Evolutionary conservation across 2,329 filamentous ascomycete genomes (phyloP), one percentile per base, ranked within the genome.

Genomic region (Neofusicoccum cordaticola): DNA sequence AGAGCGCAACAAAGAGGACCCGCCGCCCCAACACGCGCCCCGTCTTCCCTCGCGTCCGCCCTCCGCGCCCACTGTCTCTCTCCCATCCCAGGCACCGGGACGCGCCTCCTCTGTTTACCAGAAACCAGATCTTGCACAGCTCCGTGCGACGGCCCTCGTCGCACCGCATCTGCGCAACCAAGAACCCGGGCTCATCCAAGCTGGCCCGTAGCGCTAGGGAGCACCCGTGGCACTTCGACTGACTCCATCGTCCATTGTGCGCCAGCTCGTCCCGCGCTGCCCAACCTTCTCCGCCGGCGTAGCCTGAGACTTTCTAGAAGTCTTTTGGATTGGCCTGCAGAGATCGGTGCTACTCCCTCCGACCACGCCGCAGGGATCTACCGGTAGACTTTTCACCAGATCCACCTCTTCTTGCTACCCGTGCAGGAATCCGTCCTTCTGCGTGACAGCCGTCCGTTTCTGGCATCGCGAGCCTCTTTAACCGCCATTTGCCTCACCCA

Each of bases 161-260:
- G 75, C 79, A 78, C 78, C 72, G 74, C 76, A 73, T 78, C 78
- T 81, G 78, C 79, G 76, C 79, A 75, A 79, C 79, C 79, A 77
- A 77, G 75, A 76, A 77, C 75, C 68, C 74, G 78, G 79, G 76
- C 68, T 71, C 66, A 70, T 73, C 73, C 42, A 60, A 47, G 41
- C 41, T 44, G 41, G 11, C 11, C 74, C 74, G 71, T 78, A 74
- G 73, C 71, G 71, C 68, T 75, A 75, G 69, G 66, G 66, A 66
- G 71, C 71, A 69, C 74, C 63, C 42, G 71, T 71, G 70, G 74
- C 65, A 69, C 68, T 48, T 53, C 70, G 45, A 64, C 71, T 73
- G 72, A 76, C 69, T 71, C 75, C 75, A 74, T 73, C 73, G 68
- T 72, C 66, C 68, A 66, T 70, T 76, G 76, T 79, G 74, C 76